A percentile compares a stretch with the other conserved stretches of the same genome.
Conservation (phyloP, 2,329 filamentous ascomycete species). For the Dactylellina drechsleri region DNA sequence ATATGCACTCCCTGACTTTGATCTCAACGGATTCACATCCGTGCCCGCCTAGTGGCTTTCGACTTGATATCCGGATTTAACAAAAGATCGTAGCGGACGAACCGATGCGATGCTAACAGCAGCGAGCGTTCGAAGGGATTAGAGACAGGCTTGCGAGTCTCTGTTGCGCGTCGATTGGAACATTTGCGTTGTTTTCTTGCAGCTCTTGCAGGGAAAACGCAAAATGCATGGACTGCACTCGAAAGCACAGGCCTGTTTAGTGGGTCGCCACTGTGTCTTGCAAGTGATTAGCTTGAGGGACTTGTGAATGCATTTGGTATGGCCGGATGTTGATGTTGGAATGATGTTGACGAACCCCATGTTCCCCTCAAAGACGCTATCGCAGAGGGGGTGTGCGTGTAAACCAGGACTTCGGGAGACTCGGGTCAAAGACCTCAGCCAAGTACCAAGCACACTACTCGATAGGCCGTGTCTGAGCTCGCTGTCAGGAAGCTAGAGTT, state of each 20-base stretch:
- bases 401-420: slow-evolving; percentile 22
- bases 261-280: slow-evolving; percentile 49
- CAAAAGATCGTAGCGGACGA: slow-evolving; percentile 21
- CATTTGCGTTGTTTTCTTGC: slow-evolving; percentile 44
- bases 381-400: slow-evolving; percentile 1
- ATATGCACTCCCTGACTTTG: slow-evolving; percentile 34
- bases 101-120: too few relatives aligned
- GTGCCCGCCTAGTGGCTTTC: slow-evolving; percentile 30
- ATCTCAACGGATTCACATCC: slow-evolving; percentile 10
- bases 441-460: slow-evolving; percentile 19
- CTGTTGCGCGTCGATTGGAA: slow-evolving; percentile 40
- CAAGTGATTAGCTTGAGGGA: slow-evolving; percentile 16
- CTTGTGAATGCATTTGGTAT: slow-evolving; percentile 29
- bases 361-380: slow-evolving; percentile 25
- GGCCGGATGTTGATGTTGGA: slow-evolving; percentile 30
- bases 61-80: slow-evolving; percentile 3
- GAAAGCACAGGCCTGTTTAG: slow-evolving; percentile 25
- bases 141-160: neutral
- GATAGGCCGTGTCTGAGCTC: slow-evolving; percentile 8
- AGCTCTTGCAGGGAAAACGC: slow-evolving; percentile 15
- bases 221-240: slow-evolving; percentile 12
- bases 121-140: too few relatives aligned
- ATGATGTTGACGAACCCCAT: slow-evolving; percentile 16
- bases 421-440: slow-evolving; percentile 29
- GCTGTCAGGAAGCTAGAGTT: neutral